Evolutionary conservation across 306 rosid genomes (phyloP).

Genomic region (Begonia loranthoides): DNA sequence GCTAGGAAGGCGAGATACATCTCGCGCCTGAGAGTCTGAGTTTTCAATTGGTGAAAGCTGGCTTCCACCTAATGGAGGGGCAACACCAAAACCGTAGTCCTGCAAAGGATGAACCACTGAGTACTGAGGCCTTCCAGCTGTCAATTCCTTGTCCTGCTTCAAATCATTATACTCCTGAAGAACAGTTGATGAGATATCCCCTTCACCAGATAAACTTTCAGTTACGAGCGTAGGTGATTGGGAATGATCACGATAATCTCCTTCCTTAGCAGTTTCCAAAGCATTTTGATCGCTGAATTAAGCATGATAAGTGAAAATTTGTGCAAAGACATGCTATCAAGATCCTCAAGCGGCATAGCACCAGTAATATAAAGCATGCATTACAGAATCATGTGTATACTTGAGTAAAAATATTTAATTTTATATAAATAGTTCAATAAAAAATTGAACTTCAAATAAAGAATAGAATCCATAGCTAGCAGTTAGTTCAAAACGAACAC

Average conservation of each 20-base stretch:
- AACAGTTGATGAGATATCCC: constrained; percentile 55
- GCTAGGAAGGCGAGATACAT: constrained; percentile 63
- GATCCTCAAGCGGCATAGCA: neutral
- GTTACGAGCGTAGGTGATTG: constrained; percentile 43
- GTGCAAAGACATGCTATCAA: constrained; percentile 7
- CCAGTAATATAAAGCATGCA: no score
- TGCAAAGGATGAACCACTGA: constrained; percentile 44
- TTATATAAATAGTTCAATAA: neutral
- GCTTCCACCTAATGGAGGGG: constrained; percentile 65
- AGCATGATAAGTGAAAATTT: constrained; percentile 3
- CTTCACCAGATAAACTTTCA: constrained; percentile 45
- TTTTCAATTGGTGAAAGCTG: constrained; percentile 66
- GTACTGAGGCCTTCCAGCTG: constrained; percentile 63
- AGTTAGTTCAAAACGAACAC: no score
- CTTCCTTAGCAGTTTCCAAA: constrained; percentile 34
- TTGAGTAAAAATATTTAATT: neutral
- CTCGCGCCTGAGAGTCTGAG: constrained; percentile 66
- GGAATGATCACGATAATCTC: constrained; percentile 50
- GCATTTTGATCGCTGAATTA: constrained; percentile 42
- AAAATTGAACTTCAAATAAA: neutral
- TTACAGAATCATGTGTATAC: no score
- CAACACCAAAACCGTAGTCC: constrained; percentile 56
- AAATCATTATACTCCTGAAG: constrained; percentile 44
- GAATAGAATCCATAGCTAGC: no score
- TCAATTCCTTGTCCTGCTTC: constrained; percentile 53